These are phyloP conservation scores for Discostella stelligeroides DNA, from an alignment of 108 stramenopile genomes.

Conservation along the genomic window DNA sequence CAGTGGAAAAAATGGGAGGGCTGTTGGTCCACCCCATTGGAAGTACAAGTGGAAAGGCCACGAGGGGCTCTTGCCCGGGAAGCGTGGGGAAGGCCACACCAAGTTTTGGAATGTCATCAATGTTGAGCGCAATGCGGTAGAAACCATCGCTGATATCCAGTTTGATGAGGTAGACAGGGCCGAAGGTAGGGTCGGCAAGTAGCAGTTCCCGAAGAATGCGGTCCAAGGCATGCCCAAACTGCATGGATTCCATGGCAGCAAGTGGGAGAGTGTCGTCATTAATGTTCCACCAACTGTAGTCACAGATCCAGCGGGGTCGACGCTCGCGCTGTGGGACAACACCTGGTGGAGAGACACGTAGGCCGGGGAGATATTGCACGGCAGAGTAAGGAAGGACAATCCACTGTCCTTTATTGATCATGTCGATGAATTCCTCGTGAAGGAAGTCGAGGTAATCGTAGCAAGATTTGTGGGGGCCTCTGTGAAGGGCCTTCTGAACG, in stretches of 20 bases:
- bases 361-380: slow-evolving; percentile 13
- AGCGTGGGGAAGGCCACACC: slow-evolving; percentile 2
- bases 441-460: slow-evolving; percentile 1
- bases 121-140: slow-evolving; percentile 15
- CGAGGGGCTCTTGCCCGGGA: slow-evolving; percentile 2
- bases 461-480: slow-evolving; percentile 13
- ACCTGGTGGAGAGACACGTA: slow-evolving; percentile 27
- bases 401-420: slow-evolving; percentile 13
- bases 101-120: slow-evolving; percentile 17
- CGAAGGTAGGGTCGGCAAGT: background rate
- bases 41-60: slow-evolving; percentile 14
- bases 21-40: slow-evolving; percentile 5
- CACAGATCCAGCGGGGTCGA: slow-evolving; percentile 35
- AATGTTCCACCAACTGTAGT: slow-evolving; percentile 29
- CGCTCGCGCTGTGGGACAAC: slow-evolving; percentile 42
- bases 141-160: slow-evolving; percentile 8
- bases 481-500: background rate
- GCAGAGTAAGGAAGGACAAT: slow-evolving; percentile 28
- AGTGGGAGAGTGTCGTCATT: slow-evolving; percentile 21
- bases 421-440: background rate
- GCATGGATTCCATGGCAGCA: slow-evolving; percentile 19
- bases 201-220: background rate
- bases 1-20: slow-evolving; percentile 14
- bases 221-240: slow-evolving; percentile 22
- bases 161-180: slow-evolving; percentile 9